phyloP scores from a whole-genome alignment of 1,284 basidiomycete genomes.

The Malassezia sp. region DNA sequence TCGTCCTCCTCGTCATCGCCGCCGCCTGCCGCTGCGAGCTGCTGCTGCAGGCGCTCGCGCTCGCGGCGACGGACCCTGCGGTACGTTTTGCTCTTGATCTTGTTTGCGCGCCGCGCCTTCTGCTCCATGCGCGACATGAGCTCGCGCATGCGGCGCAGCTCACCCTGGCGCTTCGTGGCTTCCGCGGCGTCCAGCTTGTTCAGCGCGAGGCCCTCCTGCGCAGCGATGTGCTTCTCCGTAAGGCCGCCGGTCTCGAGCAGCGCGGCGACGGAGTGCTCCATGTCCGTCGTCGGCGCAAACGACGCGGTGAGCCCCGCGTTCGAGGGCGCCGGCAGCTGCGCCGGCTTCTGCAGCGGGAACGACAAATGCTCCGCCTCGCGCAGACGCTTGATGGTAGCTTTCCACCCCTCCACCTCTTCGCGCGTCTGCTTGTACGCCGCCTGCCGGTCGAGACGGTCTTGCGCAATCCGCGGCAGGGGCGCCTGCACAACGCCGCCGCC shows the following conservation, averaged over 20 bases:
- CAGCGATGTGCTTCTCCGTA: conserved; percentile 57
- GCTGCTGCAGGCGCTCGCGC: conserved; percentile 52
- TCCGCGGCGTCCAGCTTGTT: conserved; percentile 72
- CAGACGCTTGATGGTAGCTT: conserved; percentile 58
- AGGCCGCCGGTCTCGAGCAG: conserved; percentile 45
- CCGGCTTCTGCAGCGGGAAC: conserved; percentile 65
- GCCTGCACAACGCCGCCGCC: conserved; percentile 61
- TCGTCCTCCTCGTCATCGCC: conserved; percentile 46
- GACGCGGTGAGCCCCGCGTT: conserved; percentile 66
- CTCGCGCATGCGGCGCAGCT: conserved; percentile 77
- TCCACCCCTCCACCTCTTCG: conserved; percentile 86
- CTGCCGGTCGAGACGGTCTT: conserved; percentile 80
- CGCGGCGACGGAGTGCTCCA: conserved; percentile 35
- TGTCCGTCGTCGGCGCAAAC: conserved; percentile 39
- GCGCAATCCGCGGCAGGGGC: conserved; percentile 71
- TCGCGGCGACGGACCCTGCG: conserved; percentile 72
- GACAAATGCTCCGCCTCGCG: conserved; percentile 73
- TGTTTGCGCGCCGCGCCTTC: conserved; percentile 78
- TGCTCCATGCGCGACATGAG: conserved; percentile 85
- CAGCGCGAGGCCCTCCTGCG: conserved; percentile 69
- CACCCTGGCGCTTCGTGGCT: conserved; percentile 64
- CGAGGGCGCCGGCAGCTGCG: conserved; percentile 44
- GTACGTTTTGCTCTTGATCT: conserved; percentile 93
- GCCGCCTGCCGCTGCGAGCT: conserved; percentile 46
- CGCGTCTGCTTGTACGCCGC: conserved; percentile 90